Base-by-base conservation (phyloP, 768 basidiomycete species). In the Mycena vitilis region DNA sequence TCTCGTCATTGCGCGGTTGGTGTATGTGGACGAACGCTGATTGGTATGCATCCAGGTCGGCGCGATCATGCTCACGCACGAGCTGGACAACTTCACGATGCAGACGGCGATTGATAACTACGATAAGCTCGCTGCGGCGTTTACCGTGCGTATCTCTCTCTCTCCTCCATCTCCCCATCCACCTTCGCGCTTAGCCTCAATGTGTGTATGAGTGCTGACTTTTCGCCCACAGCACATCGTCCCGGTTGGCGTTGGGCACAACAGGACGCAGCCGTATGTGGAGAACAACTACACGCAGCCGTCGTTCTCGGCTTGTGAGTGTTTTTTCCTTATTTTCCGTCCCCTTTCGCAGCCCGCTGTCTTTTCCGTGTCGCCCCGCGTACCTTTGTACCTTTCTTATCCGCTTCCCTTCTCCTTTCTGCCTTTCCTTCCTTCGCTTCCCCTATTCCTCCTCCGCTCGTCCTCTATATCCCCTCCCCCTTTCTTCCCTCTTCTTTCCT, bases 31-130 rank as follows among this genome's bases (percentile, higher is more conserved):
- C 49, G 49, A 20, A 20, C 10, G n/a, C 8, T 36, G 12, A 61
- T 12, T 40, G 22, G 10, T 2, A 5, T 25, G 5, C n/a, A 20
- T 37, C 38, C 30, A 70, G 69, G 25, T 30, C 48, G 69, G 69
- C 38, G 65, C 69, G 40, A 70, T 70, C 49, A 62, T 70, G 34
- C 60, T 70, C 36, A 85, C 85, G 6, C 89, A 90, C 65, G 89
- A 90, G 64, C 71, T 89, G 64, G 86, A 86, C 73, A 87, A 86
- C 66, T 88, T 80, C 66, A 90, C 89, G 7, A 89, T 90, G 89
- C 72, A 75, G n/a, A 81, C 87, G 71, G 89, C 89, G 0, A 72
- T 87, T n/a, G 84, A 86, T 60, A 85, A 78, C 68, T 85, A 88
- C 68, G 72, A 78, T 0, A 76, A 76, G 61, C 77, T 90, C 40